Evolutionary conservation across 1,284 basidiomycete genomes (phyloP).

Genomic region (Trametes polyzona): DNA sequence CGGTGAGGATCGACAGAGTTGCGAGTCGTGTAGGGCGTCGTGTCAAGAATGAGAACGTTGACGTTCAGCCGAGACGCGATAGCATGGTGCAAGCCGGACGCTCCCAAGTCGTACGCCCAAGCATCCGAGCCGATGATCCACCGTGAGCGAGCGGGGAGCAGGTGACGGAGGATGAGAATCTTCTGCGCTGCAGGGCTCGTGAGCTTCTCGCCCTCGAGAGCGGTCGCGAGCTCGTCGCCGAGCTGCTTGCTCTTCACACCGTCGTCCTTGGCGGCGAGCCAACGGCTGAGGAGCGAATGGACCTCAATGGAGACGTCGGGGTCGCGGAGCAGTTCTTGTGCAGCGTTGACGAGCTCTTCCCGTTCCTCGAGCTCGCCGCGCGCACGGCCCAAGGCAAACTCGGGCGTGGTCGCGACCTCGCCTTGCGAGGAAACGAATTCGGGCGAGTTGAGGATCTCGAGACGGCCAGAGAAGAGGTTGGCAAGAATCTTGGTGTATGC

Average conservation of each 20-base stretch:
- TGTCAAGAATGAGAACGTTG: slow-evolving; percentile 97
- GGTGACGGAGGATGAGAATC: slow-evolving; percentile 61
- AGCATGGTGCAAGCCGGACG: slow-evolving; percentile 95
- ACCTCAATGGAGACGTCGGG: slow-evolving; percentile 55
- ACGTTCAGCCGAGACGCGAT: slow-evolving; percentile 90
- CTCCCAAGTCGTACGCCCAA: slow-evolving; percentile 96
- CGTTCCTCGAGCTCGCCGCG: slow-evolving; percentile 81
- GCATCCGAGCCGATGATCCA: slow-evolving; percentile 99
- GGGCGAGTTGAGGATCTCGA: slow-evolving; percentile 88
- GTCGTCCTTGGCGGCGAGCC: slow-evolving; percentile 75
- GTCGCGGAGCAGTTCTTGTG: slow-evolving; percentile 62
- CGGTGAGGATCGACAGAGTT: slow-evolving; percentile 71
- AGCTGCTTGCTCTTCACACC: slow-evolving; percentile 59
- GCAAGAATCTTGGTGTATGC: slow-evolving; percentile 91
- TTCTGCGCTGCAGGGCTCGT: slow-evolving; percentile 52
- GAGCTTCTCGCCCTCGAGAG: slow-evolving; percentile 51
- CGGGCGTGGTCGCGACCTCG: slow-evolving; percentile 81
- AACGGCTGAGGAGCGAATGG: slow-evolving; percentile 75
- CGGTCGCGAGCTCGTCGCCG: slow-evolving; percentile 61
- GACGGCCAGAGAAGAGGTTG: slow-evolving; percentile 81
- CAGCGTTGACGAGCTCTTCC: slow-evolving; percentile 61
- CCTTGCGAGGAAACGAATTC: slow-evolving; percentile 71
- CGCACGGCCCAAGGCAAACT: slow-evolving; percentile 92
- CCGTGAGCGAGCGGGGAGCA: slow-evolving; percentile 71
- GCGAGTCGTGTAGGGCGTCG: slow-evolving; percentile 83